Evolutionary conservation across 306 rosid species (phyloP).

Genomic region (Chamaecrista fasciculata): DNA sequence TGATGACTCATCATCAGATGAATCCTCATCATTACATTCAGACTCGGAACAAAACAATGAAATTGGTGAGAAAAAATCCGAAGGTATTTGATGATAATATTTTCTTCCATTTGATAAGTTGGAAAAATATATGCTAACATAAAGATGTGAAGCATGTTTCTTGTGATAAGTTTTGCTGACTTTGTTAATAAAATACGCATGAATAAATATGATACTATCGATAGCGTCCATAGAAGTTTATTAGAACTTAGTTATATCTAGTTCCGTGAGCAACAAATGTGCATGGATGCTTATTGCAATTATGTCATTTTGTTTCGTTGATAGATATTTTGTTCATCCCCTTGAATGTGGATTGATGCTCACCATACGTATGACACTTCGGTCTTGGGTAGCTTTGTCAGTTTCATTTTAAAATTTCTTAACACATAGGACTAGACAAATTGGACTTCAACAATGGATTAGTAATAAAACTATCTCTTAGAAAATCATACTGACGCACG

Average conservation of each 20-base stretch:
- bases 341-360: neutral
- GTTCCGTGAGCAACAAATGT: conserved; percentile 8
- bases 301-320: neutral
- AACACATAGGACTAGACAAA: neutral
- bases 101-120: conserved; percentile 4
- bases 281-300: conserved; percentile 2
- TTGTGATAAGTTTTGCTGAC: neutral
- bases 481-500: conserved; percentile 15
- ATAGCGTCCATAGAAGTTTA: neutral
- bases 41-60: conserved; percentile 46
- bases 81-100: conserved; percentile 33
- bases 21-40: conserved; percentile 49
- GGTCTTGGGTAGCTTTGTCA: neutral
- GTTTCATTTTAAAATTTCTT: conserved; percentile 7
- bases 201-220: neutral
- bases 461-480: neutral
- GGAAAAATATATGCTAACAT: conserved; percentile 6
- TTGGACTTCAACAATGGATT: neutral
- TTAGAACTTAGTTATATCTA: neutral
- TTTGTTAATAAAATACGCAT: neutral
- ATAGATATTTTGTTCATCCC: neutral
- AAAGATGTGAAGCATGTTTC: neutral
- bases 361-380: conserved; percentile 16
- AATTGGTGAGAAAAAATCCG: conserved; percentile 40
- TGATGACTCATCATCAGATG: conserved; percentile 49